Percentiles rank a stretch among this genome's conserved stretches.
These are phyloP conservation scores for Immersiella caudata DNA, from an alignment of 495 filamentous ascomycete species.

Conservation along the genomic window DNA sequence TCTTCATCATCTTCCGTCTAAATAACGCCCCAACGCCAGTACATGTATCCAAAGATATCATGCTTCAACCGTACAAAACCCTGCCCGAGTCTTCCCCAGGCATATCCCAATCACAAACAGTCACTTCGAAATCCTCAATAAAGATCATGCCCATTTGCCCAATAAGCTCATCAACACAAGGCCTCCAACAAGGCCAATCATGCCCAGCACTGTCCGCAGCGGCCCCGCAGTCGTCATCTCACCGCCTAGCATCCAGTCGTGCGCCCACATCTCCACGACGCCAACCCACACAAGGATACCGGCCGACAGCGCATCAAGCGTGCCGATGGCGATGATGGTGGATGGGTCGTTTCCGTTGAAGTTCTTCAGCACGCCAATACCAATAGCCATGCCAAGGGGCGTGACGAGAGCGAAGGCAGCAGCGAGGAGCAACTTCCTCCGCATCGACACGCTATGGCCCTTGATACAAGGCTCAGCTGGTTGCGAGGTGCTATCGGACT, in stretches of 20 bases:
- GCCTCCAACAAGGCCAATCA: conserved; percentile 29
- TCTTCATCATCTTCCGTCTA: neutral
- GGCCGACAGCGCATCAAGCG: conserved; percentile 58
- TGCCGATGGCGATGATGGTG: conserved; percentile 61
- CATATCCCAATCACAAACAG: neutral
- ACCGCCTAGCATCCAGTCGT: conserved; percentile 54
- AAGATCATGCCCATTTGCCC: conserved; percentile 38
- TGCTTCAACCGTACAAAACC: neutral
- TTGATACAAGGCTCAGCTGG: neutral
- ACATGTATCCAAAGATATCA: neutral
- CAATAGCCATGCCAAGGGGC: conserved; percentile 62
- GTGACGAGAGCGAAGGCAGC: conserved; percentile 58
- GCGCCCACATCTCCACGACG: conserved; percentile 61
- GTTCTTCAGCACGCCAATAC: conserved; percentile 53
- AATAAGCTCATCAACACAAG: conserved; percentile 39
- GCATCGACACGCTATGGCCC: conserved; percentile 30
- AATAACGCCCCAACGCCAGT: neutral
- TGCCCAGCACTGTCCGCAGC: conserved; percentile 26
- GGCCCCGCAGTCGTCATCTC: conserved; percentile 33
- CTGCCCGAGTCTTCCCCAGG: neutral
- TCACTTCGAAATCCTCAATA: neutral
- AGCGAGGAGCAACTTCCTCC: conserved; percentile 52
- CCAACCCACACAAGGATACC: conserved; percentile 64
- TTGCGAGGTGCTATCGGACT: neutral
- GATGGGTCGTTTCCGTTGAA: conserved; percentile 61